Conservation (phyloP, 2,329 filamentous ascomycete species). For the Plectosphaerella sp. region DNA sequence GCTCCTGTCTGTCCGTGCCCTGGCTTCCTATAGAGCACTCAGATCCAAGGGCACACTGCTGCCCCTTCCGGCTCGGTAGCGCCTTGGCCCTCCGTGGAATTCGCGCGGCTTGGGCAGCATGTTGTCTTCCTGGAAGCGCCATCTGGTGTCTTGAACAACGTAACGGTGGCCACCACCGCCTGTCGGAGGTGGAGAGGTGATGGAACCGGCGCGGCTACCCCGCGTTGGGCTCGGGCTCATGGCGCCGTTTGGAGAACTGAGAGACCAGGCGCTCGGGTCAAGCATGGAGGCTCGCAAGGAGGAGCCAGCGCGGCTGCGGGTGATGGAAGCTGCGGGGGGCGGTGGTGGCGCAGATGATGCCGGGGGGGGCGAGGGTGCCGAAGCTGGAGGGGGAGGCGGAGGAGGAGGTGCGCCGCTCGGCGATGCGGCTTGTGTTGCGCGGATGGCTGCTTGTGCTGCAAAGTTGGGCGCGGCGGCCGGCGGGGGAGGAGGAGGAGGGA, state of each 20-base stretch:
- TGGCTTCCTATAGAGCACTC: conserved; percentile 39
- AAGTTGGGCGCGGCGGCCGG: conserved; percentile 27
- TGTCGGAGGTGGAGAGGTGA: conserved; percentile 18
- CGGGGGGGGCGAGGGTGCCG: conserved; percentile 33
- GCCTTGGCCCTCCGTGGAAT: conserved; percentile 68
- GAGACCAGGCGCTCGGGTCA: conserved; percentile 72
- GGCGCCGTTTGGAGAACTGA: conserved; percentile 55
- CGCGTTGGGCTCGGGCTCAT: conserved; percentile 44
- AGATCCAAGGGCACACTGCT: conserved; percentile 93
- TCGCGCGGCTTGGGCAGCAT: conserved; percentile 80
- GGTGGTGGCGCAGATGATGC: conserved; percentile 29
- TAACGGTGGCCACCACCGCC: conserved; percentile 33
- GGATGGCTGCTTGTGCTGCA: conserved; percentile 38
- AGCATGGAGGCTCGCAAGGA: conserved; percentile 59
- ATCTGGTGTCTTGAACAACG: conserved; percentile 72
- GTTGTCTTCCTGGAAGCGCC: conserved; percentile 80
- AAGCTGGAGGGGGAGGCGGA: conserved; percentile 30
- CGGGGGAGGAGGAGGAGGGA: conserved; percentile 27
- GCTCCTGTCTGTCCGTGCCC: not conserved
- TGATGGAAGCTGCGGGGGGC: conserved; percentile 25
- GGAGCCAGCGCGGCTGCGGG: conserved; percentile 36
- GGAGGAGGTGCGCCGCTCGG: conserved; percentile 30
- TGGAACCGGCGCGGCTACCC: conserved; percentile 19
- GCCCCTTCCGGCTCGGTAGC: conserved; percentile 85
- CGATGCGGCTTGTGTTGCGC: conserved; percentile 32